Percentiles rank a stretch among this genome's conserved stretches.
phyloP scores from a whole-genome alignment of 148 eudicot genomes.

The Euryodendron excelsum region DNA sequence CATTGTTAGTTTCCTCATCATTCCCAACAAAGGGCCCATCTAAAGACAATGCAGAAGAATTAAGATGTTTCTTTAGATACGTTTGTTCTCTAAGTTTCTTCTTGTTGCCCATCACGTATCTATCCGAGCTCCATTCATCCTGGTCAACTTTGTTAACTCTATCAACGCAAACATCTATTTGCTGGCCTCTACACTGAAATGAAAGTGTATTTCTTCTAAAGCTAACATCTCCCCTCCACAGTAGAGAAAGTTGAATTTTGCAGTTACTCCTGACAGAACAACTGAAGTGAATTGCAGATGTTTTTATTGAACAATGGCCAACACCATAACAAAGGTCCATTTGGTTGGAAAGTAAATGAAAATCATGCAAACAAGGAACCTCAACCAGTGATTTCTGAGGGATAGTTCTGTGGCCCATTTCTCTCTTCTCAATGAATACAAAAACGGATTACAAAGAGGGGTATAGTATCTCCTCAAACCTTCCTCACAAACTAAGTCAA shows the following conservation, averaged over 20 bases:
- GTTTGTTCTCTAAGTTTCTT: slow-evolving; percentile 26
- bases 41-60: slow-evolving; percentile 11
- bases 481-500: not conserved
- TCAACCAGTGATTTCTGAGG: slow-evolving; percentile 34
- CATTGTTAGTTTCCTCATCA: slow-evolving; percentile 61
- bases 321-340: slow-evolving; percentile 17
- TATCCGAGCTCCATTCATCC: slow-evolving; percentile 33
- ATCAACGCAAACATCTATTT: slow-evolving; percentile 40
- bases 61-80: slow-evolving; percentile 23
- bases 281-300: slow-evolving; percentile 11
- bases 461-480: not conserved
- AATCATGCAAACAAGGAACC: slow-evolving; percentile 30
- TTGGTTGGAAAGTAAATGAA: slow-evolving; percentile 18
- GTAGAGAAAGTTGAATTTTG: slow-evolving; percentile 22
- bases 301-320: slow-evolving; percentile 17
- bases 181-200: slow-evolving; percentile 29
- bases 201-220: slow-evolving; percentile 21
- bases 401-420: slow-evolving; percentile 31
- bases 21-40: slow-evolving; percentile 60
- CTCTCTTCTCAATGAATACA: not conserved
- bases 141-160: slow-evolving; percentile 25
- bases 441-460: not conserved
- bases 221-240: slow-evolving; percentile 20
- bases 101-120: slow-evolving; percentile 18
- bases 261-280: slow-evolving; percentile 9